Evolutionary conservation across 306 rosid genomes (phyloP), one percentile per base, ranked within the genome.

Genomic region (Vigna angularis): DNA sequence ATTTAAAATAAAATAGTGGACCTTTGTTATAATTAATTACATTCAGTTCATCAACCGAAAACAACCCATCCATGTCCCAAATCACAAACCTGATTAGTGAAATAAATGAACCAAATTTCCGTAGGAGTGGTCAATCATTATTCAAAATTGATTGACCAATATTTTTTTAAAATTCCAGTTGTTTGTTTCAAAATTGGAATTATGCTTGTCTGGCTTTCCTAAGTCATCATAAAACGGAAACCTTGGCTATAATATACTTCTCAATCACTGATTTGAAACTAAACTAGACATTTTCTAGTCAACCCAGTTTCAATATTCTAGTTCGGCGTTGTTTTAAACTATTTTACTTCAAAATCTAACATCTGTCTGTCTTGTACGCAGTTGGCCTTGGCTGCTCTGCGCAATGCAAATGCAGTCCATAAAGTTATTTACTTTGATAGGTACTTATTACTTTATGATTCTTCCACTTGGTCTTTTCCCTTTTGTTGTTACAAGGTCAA

Each of bases 361-460:
- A 8, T 12, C 72, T 22, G 75, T 72, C 5, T 64, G 64, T 49
- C 80, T 77, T 83, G 53, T 70, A 52, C 84, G 88, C 89, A 93
- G 97, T 80, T 95, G 80, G 94, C 96, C 17, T 83, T 95, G 87
- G 91, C 99, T 76, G 93, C 93, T 53, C 81, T 93, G 82, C 88
- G 90, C 36, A 85, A 77, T 70, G 87, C 97, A 77, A 88, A 91
- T 85, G 89, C 81, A 74, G 84, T 74, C 72, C 93, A 86, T 72
- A 51, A 77, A 79, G 90, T 90, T 74, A 55, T 86, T 8, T 94
- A 88, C 88, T 95, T 90, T 22, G 89, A 93, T 73, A 83, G 98
- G 99, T 89, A 66, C 34, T 57, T 40, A n/a, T 38, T 53, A 20
- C 69, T 38, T 40, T 17, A 30, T 52, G 49, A 2, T 42, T 42